Evolutionary conservation across 2,329 filamentous ascomycete genomes (phyloP).

Genomic region (Lachnellula occidentalis): DNA sequence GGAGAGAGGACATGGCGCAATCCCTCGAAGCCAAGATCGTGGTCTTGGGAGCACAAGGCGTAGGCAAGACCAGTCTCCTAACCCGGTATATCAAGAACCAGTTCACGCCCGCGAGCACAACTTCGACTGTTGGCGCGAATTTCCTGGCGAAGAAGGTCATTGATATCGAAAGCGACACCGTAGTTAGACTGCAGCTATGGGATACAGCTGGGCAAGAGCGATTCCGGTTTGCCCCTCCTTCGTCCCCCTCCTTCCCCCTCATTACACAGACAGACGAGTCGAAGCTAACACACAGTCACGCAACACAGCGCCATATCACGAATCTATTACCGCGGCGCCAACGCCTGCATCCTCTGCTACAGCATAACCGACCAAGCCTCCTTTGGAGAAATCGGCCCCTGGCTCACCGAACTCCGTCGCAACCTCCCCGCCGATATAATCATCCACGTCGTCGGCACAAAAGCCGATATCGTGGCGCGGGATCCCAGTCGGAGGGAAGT

Average conservation of each 20-base stretch:
- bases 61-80: conserved; percentile 74
- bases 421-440: conserved; percentile 70
- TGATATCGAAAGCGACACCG: conserved; percentile 78
- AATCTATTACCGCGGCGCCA: conserved; percentile 92
- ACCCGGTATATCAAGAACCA: conserved; percentile 53
- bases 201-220: conserved; percentile 94
- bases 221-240: conserved; percentile 51
- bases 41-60: conserved; percentile 72
- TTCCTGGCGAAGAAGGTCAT: conserved; percentile 75
- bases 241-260: background rate
- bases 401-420: conserved; percentile 77
- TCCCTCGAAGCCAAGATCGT: conserved; percentile 81
- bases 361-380: conserved; percentile 82
- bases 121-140: conserved; percentile 71
- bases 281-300: conserved; percentile 1
- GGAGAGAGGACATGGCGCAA: conserved; percentile 26
- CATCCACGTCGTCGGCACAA: conserved; percentile 91
- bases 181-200: conserved; percentile 92
- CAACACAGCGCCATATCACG: conserved; percentile 68
- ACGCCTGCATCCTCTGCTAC: conserved; percentile 91
- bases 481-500: conserved; percentile 77
- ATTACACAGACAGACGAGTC: background rate
- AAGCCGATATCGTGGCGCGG: conserved; percentile 81
- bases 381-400: conserved; percentile 87
- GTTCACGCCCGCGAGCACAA: conserved; percentile 29